Evolutionary conservation across 192 early-diverging fungal genomes (phyloP), one percentile per base, ranked within the genome.

Genomic region (Coemansia sp.): DNA sequence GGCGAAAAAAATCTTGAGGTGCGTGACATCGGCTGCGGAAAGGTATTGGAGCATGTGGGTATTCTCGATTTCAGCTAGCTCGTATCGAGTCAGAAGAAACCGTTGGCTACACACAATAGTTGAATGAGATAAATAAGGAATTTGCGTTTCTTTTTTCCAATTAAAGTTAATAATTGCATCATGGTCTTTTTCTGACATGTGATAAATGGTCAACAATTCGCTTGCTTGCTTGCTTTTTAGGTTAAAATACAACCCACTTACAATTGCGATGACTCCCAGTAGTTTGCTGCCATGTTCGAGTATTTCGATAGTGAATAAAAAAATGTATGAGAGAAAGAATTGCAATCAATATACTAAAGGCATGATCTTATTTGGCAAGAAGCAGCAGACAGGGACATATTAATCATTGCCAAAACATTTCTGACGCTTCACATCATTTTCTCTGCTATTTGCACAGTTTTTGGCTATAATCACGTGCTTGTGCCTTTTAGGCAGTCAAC

Each of bases 181-280:
- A 8, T n/a, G n/a, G n/a, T n/a, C n/a, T n/a, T n/a, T n/a, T 6
- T 36, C 34, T 8, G 34, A 36, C 34, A 36, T 36, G 34, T 36
- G 34, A 36, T 8, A 36, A 36, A 36, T 36, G 5, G 34, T 8
- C 34, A 36, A 36, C 34, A 36, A 36, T 8, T 36, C 4, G 8
- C 8, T 36, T 36, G 34, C 34, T 60, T 16, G n/a, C n/a, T n/a
- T n/a, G n/a, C n/a, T n/a, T n/a, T n/a, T 50, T 52, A 54, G 49
- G 51, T 49, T 57, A 28, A 50, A 18, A 40, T 52, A 14, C 17
- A 29, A 25, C 50, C 1, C 2, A 50, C 72, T 65, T 78, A 83
- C 80, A 71, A 70, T 54, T 80, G 83, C 49, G 77, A 77, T 31
- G 77, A 80, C 38, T 80, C 75, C 77, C 77, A 84, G 61, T 75